Base-by-base conservation (phyloP, 192 early-diverging fungal species). In the Nowakowskiella sp. region DNA sequence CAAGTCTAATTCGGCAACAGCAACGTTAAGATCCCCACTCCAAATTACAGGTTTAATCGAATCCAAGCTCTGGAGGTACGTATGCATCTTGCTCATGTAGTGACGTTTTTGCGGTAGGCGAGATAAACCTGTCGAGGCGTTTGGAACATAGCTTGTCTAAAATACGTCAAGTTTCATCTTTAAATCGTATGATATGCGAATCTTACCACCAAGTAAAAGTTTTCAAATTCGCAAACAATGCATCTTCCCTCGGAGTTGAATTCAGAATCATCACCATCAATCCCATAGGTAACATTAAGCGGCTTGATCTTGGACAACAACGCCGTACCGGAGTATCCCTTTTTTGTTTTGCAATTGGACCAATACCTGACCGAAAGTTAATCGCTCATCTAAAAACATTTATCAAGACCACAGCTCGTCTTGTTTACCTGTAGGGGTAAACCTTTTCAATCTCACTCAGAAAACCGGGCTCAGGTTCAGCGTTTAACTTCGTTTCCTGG, bases 11-110 rank as follows among this genome's bases (percentile, higher is more conserved):
- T 72, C 72, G 51, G 72, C 72, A 53, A 90, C 89, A 0, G 88
- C 87, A 13, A 93, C 91, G 64, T 93, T 91, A 42, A 93, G 61
- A 66, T 93, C 88, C 44, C 87, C 90, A 0, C 81, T 70, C 80
- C 85, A 90, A 39, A 93, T 74, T 2, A 90, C 73, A 2, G 84
- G 81, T 55, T 87, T 88, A 16, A 72, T 73, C 36, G 62, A 51
- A 48, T 87, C 84, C 13, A 94, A 67, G 6, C 68, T 58, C n/a
- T 66, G 49, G 21, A 94, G 57, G 61, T 86, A 82, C 53, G 66
- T 67, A 45, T 79, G 72, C 75, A 94, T 83, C 28, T 61, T 54
- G 10, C 44, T 48, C 57, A 84, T 78, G 73, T 82, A 90, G 21
- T 76, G 59, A 36, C 75, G 71, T 31, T 85, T 76, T 47, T 77